Percentiles rank a stretch among this genome's conserved stretches.
These are phyloP conservation scores for Salicornia ramosissima DNA, from an alignment of 148 eudicot genomes.

Conservation along the genomic window DNA sequence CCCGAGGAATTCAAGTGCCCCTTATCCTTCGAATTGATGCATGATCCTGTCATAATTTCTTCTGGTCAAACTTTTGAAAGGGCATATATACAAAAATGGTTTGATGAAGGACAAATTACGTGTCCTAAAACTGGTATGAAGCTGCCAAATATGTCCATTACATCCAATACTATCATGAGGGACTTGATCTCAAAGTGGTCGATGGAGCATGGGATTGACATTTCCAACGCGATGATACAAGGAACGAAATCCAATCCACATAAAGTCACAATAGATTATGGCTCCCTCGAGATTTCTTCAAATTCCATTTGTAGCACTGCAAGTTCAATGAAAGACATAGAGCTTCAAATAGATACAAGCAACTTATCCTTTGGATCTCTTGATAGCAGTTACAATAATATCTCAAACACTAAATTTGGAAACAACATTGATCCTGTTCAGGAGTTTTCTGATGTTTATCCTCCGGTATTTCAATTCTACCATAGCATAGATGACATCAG, in stretches of 20 bases:
- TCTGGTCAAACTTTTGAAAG: slow-evolving; percentile 89
- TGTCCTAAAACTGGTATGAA: slow-evolving; percentile 66
- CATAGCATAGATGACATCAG: slow-evolving; percentile 31
- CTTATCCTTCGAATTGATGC: slow-evolving; percentile 59
- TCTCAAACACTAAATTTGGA: slow-evolving; percentile 23
- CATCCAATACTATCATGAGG: slow-evolving; percentile 55
- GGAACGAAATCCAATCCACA: slow-evolving; percentile 39
- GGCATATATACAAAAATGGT: slow-evolving; percentile 73
- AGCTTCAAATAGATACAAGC: slow-evolving; percentile 57
- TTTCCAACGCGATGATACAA: too few species aligned
- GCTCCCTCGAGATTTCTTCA: slow-evolving; percentile 47
- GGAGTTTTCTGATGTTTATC: slow-evolving; percentile 21
- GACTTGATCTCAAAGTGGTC: slow-evolving; percentile 64
- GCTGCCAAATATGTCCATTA: slow-evolving; percentile 39
- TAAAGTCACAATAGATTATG: slow-evolving; percentile 25
- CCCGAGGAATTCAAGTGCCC: slow-evolving; percentile 76
- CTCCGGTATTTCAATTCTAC: slow-evolving; percentile 24
- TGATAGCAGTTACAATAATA: slow-evolving; percentile 35
- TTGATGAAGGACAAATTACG: slow-evolving; percentile 63
- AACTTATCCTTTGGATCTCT: slow-evolving; percentile 52
- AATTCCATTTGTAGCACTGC: slow-evolving; percentile 54
- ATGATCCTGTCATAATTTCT: slow-evolving; percentile 79
- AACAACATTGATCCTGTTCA: slow-evolving; percentile 21
- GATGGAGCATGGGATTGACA: slow-evolving; percentile 24
- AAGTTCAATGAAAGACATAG: slow-evolving; percentile 60